These are phyloP conservation scores for Vigna angularis DNA, from an alignment of 306 rosid genomes.

Conservation along the genomic window DNA sequence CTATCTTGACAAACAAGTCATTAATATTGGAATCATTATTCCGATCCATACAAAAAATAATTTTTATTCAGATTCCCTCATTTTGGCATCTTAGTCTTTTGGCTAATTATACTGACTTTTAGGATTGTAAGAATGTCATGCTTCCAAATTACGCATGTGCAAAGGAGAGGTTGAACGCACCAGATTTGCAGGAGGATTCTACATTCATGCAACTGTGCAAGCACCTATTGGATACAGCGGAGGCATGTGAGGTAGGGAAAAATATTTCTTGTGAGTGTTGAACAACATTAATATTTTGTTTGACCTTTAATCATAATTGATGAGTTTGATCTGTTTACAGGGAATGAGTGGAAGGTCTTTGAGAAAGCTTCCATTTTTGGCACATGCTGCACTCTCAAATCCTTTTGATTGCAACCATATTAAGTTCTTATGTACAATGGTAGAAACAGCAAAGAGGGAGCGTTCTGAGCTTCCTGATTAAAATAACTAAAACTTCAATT, in stretches of 20 bases:
- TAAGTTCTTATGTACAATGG: constrained; percentile 78
- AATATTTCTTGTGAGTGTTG: constrained; percentile 32
- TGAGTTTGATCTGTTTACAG: constrained; percentile 50
- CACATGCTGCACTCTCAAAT: constrained; percentile 78
- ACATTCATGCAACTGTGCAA: constrained; percentile 57
- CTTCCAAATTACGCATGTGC: constrained; percentile 71
- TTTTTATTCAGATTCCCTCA: constrained; percentile 1
- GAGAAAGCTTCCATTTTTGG: constrained; percentile 95
- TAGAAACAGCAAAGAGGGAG: constrained; percentile 81
- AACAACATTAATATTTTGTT: constrained; percentile 34
- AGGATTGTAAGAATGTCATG: constrained; percentile 58
- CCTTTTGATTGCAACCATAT: constrained; percentile 69
- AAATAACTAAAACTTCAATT: constrained; percentile 37
- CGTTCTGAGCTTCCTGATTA: constrained; percentile 85
- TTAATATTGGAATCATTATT: constrained; percentile 11
- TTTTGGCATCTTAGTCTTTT: constrained; percentile 35
- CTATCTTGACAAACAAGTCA: not conserved
- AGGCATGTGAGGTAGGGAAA: constrained; percentile 81
- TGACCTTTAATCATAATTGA: constrained; percentile 29
- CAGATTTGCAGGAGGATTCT: constrained; percentile 52
- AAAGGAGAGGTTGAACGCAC: constrained; percentile 62
- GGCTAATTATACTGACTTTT: constrained; percentile 46
- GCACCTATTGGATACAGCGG: constrained; percentile 79
- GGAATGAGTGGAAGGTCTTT: constrained; percentile 93
- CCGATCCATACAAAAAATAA: not conserved